phyloP scores from a whole-genome alignment of 805 yeast genomes.

The Grigorovia jiainica region DNA sequence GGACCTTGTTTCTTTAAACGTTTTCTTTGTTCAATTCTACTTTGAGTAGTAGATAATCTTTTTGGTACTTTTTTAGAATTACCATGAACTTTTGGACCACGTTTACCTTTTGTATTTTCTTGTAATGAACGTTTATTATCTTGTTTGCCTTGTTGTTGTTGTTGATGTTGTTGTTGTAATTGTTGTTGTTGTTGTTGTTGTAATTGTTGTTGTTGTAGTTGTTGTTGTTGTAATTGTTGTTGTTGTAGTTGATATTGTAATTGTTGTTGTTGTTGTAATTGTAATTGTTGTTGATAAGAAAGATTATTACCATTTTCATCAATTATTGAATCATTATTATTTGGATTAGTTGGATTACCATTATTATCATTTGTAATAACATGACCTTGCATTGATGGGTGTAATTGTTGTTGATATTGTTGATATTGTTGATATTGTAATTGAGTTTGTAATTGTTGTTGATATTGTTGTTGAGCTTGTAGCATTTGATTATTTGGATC shows the following conservation, averaged over 20 bases:
- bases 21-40: conserved; percentile 29
- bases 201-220: conserved; percentile 1
- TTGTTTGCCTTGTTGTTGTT: not conserved
- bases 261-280: not conserved
- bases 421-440: conserved; percentile 9
- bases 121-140: not conserved
- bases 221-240: conserved; percentile 3
- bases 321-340: not conserved
- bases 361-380: not conserved
- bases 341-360: not conserved
- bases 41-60: conserved; percentile 28
- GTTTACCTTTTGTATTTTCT: not conserved
- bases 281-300: not conserved
- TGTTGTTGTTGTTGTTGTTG: conserved; percentile 3
- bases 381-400: not conserved
- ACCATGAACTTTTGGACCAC: not conserved
- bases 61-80: conserved; percentile 12
- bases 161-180: not conserved
- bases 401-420: conserved; percentile 8
- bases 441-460: conserved; percentile 6
- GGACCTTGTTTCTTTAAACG: conserved; percentile 30
- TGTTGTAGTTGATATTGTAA: conserved; percentile 1
- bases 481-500: not conserved
- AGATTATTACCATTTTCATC: not conserved
- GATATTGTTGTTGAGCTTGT: conserved; percentile 6